A percentile compares a stretch with the other conserved stretches of the same genome.
These are phyloP conservation scores for Microdochium bolleyi DNA, from an alignment of 2,329 filamentous ascomycete genomes.

Conservation along the genomic window DNA sequence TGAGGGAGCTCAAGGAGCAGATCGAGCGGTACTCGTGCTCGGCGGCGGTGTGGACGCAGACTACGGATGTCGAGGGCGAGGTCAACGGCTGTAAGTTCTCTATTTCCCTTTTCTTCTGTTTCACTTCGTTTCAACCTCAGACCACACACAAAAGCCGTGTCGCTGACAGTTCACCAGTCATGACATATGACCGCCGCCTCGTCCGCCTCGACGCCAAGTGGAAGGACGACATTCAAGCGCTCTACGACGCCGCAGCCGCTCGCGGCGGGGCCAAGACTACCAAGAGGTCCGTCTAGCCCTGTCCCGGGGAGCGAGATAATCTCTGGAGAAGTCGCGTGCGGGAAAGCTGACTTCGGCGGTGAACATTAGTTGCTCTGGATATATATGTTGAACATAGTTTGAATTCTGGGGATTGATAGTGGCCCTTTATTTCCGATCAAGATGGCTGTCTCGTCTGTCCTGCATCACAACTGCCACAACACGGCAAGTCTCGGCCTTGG, in stretches of 20 bases:
- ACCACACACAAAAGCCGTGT: not conserved
- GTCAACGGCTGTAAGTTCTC: slow-evolving; percentile 47
- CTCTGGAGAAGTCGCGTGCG: not conserved
- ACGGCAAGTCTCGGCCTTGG: too few species aligned
- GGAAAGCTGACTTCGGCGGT: not conserved
- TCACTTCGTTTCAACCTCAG: not conserved
- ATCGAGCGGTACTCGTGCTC: slow-evolving; percentile 55
- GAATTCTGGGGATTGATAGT: too few species aligned
- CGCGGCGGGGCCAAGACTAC: not conserved
- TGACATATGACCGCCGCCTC: slow-evolving; percentile 60
- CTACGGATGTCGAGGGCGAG: slow-evolving; percentile 67
- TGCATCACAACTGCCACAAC: too few species aligned
- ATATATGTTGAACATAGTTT: not conserved
- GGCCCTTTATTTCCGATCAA: too few species aligned
- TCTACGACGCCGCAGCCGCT: slow-evolving; percentile 46
- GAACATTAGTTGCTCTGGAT: not conserved
- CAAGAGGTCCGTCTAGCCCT: not conserved
- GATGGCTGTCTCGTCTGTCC: too few species aligned
- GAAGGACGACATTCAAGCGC: slow-evolving; percentile 47
- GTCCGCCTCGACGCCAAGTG: slow-evolving; percentile 52
- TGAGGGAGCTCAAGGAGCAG: slow-evolving; percentile 53
- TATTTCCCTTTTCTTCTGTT: not conserved
- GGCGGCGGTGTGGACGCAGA: slow-evolving; percentile 66
- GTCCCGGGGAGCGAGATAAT: not conserved
- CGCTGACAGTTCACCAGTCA: slow-evolving; percentile 20